phyloP scores from a whole-genome alignment of 345 rosid genomes.

The Boechera retrofracta region DNA sequence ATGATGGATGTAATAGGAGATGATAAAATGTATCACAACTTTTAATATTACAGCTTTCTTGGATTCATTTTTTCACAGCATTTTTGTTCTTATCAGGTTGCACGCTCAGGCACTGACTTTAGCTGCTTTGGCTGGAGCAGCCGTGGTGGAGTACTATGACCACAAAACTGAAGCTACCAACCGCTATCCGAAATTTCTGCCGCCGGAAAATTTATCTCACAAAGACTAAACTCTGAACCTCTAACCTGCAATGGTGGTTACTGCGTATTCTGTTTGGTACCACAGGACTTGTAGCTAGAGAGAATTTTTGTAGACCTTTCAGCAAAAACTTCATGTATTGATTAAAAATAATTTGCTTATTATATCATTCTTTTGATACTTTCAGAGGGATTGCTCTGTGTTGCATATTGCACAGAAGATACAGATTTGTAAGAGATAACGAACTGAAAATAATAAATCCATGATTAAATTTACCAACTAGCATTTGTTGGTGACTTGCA shows the following conservation, averaged over 20 bases:
- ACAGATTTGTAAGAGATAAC: not conserved
- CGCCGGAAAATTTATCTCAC: slow-evolving; percentile 47
- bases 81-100: slow-evolving; percentile 52
- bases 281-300: not conserved
- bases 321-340: not conserved
- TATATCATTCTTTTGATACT: slow-evolving; percentile 9
- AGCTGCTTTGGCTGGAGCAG: slow-evolving; percentile 87
- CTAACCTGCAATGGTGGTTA: slow-evolving; percentile 13
- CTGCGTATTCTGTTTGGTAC: slow-evolving; percentile 1
- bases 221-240: slow-evolving; percentile 49
- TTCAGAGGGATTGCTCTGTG: slow-evolving; percentile 1
- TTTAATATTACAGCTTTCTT: not conserved
- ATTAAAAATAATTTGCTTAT: not conserved
- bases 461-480: not conserved
- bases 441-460: not conserved
- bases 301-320: not conserved
- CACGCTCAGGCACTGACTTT: slow-evolving; percentile 86
- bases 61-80: not conserved
- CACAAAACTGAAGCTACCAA: slow-evolving; percentile 53
- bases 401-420: not conserved
- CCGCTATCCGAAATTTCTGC: slow-evolving; percentile 53
- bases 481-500: slow-evolving; percentile 1
- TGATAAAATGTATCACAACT: not conserved
- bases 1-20: slow-evolving; percentile 9
- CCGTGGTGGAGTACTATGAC: slow-evolving; percentile 73